Conservation (phyloP, 2,329 filamentous ascomycete genomes). For the Pestalotiopsis fici region DNA sequence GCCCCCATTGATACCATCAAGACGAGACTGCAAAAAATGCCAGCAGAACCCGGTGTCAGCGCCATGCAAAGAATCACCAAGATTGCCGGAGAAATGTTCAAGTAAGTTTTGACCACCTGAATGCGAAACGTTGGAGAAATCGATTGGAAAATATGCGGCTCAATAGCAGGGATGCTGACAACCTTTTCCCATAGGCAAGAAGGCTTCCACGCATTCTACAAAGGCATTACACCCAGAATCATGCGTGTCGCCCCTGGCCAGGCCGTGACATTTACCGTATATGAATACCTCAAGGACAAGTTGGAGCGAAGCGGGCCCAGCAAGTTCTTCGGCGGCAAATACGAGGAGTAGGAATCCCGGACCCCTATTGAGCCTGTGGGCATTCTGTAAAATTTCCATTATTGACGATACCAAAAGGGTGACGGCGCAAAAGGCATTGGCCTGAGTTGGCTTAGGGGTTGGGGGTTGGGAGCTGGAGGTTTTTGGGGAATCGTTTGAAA, state of each 20-base stretch:
- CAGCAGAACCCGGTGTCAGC: constrained; percentile 77
- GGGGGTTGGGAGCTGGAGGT: not conserved
- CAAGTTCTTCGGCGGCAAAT: constrained; percentile 61
- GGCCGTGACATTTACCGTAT: constrained; percentile 76
- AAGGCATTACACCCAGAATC: constrained; percentile 95
- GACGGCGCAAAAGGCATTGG: not conserved
- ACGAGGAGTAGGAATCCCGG: constrained; percentile 59
- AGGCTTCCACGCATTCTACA: constrained; percentile 94
- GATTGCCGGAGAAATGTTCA: constrained; percentile 86
- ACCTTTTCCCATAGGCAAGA: constrained; percentile 67
- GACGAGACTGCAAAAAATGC: constrained; percentile 89
- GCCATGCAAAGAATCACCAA: constrained; percentile 75
- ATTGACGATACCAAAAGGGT: not conserved
- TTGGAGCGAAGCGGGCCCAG: constrained; percentile 66
- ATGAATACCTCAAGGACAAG: constrained; percentile 74
- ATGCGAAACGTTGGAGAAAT: too few species aligned
- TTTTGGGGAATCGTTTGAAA: not conserved
- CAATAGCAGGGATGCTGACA: not conserved
- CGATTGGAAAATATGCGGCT: not conserved
- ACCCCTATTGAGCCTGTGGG: not conserved
- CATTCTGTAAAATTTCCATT: not conserved
- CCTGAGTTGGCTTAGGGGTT: not conserved
- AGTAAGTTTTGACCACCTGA: constrained; percentile 42
- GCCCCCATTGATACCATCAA: constrained; percentile 99
- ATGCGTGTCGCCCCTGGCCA: constrained; percentile 98